Conservation (phyloP, 1,139 yeast genomes). For the Pichia sp. region DNA sequence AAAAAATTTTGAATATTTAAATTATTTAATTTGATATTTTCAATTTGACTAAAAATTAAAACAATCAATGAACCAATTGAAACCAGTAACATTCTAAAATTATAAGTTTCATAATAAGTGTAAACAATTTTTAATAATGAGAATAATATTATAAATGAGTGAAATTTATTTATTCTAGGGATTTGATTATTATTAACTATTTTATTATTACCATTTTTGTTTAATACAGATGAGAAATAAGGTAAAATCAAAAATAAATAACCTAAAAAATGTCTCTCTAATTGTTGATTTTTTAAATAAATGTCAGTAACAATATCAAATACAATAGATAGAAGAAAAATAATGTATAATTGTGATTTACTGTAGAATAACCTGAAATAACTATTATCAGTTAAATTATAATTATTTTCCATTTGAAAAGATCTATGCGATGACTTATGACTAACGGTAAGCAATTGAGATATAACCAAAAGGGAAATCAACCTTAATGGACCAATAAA, state of each 20-base stretch:
- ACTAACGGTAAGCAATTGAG: slow-evolving; percentile 10
- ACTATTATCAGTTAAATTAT: slow-evolving; percentile 11
- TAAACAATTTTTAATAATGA: slow-evolving; percentile 12
- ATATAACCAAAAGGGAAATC: slow-evolving; percentile 19
- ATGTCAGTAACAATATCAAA: slow-evolving; percentile 1
- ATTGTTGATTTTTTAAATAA: neutral
- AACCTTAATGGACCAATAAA: slow-evolving; percentile 23
- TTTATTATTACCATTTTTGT: neutral
- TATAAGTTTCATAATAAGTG: slow-evolving; percentile 17
- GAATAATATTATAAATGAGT: slow-evolving; percentile 3
- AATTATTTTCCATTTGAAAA: slow-evolving; percentile 17
- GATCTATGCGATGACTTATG: slow-evolving; percentile 13
- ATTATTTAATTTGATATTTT: slow-evolving; percentile 12
- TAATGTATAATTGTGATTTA: slow-evolving; percentile 18
- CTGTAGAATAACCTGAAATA: slow-evolving; percentile 10
- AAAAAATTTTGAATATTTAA: slow-evolving; percentile 9
- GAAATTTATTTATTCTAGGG: neutral
- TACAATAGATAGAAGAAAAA: slow-evolving; percentile 11
- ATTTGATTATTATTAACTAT: neutral
- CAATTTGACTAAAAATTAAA: slow-evolving; percentile 25
- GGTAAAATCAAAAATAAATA: slow-evolving; percentile 20
- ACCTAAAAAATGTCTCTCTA: slow-evolving; percentile 13
- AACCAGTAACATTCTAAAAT: slow-evolving; percentile 26
- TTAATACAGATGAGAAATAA: slow-evolving; percentile 1
- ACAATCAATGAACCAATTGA: slow-evolving; percentile 26